These are phyloP conservation scores for Herpetomonas samuelpessoai DNA, from an alignment of 208 protist species.

Conservation along the genomic window DNA sequence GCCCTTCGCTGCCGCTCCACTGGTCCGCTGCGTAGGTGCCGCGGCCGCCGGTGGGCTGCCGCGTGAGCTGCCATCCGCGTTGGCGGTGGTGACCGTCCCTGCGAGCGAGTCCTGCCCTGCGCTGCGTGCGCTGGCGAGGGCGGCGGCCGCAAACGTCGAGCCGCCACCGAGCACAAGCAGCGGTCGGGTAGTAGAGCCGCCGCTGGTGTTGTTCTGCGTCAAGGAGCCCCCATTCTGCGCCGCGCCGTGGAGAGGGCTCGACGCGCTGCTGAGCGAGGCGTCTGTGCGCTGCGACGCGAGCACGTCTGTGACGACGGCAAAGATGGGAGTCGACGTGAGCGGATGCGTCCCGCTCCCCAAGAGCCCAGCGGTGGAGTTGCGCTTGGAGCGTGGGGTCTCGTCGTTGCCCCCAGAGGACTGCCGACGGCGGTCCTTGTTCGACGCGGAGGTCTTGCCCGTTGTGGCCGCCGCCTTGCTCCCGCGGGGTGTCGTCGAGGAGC, in stretches of 20 bases:
- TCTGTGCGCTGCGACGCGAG: not conserved
- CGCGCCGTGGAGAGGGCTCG: not conserved
- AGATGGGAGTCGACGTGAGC: not conserved
- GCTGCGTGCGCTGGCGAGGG: not conserved
- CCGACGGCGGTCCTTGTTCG: not conserved
- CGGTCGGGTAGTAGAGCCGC: too few species aligned
- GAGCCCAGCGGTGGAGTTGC: constrained; percentile 7
- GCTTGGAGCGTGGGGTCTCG: not conserved
- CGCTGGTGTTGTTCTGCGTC: too few species aligned
- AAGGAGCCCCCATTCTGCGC: not conserved
- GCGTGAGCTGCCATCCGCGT: not conserved
- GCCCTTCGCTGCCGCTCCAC: too few species aligned
- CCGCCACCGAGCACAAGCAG: not conserved
- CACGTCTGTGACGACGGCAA: not conserved
- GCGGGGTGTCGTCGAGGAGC: not conserved
- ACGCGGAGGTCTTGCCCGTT: not conserved
- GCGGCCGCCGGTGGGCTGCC: not conserved
- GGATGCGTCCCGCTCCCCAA: not conserved
- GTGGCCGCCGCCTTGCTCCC: not conserved
- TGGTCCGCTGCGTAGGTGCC: constrained; percentile 3
- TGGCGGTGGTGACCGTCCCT: not conserved
- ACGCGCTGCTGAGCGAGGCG: not conserved
- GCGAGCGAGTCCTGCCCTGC: not conserved
- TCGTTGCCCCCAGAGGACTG: not conserved
- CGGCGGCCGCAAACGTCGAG: not conserved